Evolutionary conservation across 768 basidiomycete genomes (phyloP), one percentile per base, ranked within the genome.

Genomic region (Leccinum imitatum): DNA sequence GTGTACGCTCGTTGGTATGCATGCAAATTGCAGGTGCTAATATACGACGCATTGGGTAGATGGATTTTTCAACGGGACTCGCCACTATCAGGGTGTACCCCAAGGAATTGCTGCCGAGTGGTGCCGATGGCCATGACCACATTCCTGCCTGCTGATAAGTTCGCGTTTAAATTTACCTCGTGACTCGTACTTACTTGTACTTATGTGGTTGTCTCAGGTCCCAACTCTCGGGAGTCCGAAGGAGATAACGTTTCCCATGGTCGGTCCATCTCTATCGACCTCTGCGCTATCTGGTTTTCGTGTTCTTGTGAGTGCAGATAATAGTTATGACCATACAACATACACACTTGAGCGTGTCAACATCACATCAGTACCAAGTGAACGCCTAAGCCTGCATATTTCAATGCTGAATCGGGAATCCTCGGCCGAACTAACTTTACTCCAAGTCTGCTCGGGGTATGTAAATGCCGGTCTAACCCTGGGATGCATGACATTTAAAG

Each of bases 341-440:
- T 44, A 10, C 41, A 17, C 37, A 33, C 10, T 4, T 48, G 15
- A 13, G 3, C 17, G 17, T 33, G 9, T 15, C 23, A 17, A 3
- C 15, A 50, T 44, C 27, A 8, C 13, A 19, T 25, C 17, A 17
- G 19, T 21, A 21, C 15, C 17, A 47, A 21, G 13, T 46, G 27
- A 19, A 19, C 41, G 11, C 14, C 3, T 19, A 23, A 21, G n/a
- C 30, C 9, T 35, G 5, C 8, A n/a, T 44, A 14, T 44, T 44
- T 4, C 27, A 14, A 30, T n/a, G 25, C 10, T 46, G 19, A 41
- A 46, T 57, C 58, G 60, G 65, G 50, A 14, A 33, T 21, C 5
- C 6, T 48, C 62, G 65, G 67, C 60, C 60, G 65, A 53, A 19
- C 17, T 25, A 25, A 15, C 39, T 41, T 17, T 37, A 3, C 8